A percentile compares a stretch with the other conserved stretches of the same genome.
Conservation (phyloP, 352 stramenopile genomes). For the Globisporangium uncinulatum region DNA sequence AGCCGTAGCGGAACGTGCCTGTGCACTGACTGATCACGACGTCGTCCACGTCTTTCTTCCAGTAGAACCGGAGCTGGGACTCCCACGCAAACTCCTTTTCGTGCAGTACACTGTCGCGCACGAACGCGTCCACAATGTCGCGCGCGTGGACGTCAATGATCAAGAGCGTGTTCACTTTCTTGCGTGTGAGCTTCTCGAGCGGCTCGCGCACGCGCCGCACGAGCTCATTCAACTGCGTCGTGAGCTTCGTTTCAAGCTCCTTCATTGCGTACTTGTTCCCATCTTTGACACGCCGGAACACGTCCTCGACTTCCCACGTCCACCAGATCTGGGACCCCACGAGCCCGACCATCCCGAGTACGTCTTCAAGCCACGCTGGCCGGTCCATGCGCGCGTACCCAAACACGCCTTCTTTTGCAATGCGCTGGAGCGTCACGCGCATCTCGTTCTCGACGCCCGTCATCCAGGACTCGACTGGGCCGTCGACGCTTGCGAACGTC, state of each 20-base stretch:
- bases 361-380: conserved; percentile 83
- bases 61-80: conserved; percentile 88
- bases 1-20: conserved; percentile 89
- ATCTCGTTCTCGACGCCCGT: conserved; percentile 90
- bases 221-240: conserved; percentile 86
- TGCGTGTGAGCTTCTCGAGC: conserved; percentile 76
- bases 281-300: conserved; percentile 83
- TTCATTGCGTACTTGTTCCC: conserved; percentile 95
- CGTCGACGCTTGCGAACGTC: conserved; percentile 78
- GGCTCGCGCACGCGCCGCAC: conserved; percentile 88
- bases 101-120: conserved; percentile 86
- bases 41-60: conserved; percentile 87
- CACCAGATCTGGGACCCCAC: conserved; percentile 93
- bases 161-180: conserved; percentile 92
- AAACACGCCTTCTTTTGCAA: conserved; percentile 93
- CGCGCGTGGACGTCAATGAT: conserved; percentile 90
- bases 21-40: conserved; percentile 91
- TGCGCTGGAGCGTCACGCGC: conserved; percentile 76
- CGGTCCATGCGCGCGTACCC: conserved; percentile 86
- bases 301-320: conserved; percentile 93
- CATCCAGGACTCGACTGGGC: conserved; percentile 92
- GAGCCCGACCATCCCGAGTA: conserved; percentile 90
- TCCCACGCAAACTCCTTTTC: conserved; percentile 91
- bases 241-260: conserved; percentile 87
- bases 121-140: conserved; percentile 89